Percentiles rank a stretch among this genome's conserved stretches.
Conservation (phyloP, 495 filamentous ascomycete genomes). For the Articulospora tetracladia region DNA sequence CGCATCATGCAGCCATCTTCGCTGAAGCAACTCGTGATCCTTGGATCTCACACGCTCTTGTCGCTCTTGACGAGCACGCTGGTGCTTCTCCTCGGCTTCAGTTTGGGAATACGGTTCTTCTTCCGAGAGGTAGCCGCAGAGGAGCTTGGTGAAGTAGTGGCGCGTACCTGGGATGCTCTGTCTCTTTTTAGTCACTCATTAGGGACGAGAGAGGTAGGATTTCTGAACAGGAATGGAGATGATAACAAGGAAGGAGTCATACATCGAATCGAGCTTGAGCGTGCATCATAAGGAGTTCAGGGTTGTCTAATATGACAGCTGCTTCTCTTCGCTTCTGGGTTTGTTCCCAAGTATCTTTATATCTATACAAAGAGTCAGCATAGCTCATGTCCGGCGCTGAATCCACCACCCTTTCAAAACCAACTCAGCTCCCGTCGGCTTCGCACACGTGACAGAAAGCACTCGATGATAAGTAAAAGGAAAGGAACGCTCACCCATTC, state of each 20-base stretch:
- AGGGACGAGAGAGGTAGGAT: neutral
- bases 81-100: neutral
- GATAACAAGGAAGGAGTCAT: slow-evolving; percentile 14
- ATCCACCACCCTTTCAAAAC: neutral
- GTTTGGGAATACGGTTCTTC: neutral
- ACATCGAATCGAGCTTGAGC: slow-evolving; percentile 43
- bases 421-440: neutral
- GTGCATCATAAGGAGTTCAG: slow-evolving; percentile 51
- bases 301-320: slow-evolving; percentile 41
- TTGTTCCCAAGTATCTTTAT: slow-evolving; percentile 12
- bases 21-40: neutral
- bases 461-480: neutral
- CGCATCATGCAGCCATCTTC: neutral
- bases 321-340: slow-evolving; percentile 37
- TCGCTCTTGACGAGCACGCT: neutral
- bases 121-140: slow-evolving; percentile 36
- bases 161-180: slow-evolving; percentile 45
- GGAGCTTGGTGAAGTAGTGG: slow-evolving; percentile 43
- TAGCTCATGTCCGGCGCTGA: neutral
- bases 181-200: neutral
- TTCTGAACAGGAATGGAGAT: neutral
- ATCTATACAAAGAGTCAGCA: slow-evolving; percentile 7
- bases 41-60: neutral
- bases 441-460: neutral
- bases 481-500: neutral